These are phyloP conservation scores for Diplogelasinospora grovesii DNA, from an alignment of 495 filamentous ascomycete genomes.

Conservation along the genomic window DNA sequence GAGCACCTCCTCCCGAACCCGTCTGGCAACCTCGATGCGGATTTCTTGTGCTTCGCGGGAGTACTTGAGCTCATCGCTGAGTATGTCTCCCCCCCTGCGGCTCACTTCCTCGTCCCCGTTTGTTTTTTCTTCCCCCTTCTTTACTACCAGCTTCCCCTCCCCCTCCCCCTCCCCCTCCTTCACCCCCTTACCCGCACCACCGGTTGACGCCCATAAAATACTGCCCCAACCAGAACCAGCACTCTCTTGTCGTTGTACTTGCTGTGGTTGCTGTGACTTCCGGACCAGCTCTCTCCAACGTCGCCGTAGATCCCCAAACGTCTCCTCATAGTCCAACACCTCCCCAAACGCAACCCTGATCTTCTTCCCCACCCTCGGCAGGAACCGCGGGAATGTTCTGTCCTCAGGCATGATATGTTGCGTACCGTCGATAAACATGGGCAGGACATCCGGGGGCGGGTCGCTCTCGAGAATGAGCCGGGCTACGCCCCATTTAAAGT, in stretches of 20 bases:
- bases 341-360: slow-evolving; percentile 72
- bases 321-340: slow-evolving; percentile 49
- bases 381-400: slow-evolving; percentile 68
- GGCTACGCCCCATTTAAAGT: slow-evolving; percentile 96
- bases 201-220: too few species aligned
- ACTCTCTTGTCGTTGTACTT: too few species aligned
- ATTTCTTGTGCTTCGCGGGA: slow-evolving; percentile 68
- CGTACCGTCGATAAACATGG: slow-evolving; percentile 87
- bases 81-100: neutral
- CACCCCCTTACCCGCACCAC: slow-evolving; percentile 4
- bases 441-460: slow-evolving; percentile 76
- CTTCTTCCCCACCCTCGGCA: slow-evolving; percentile 66
- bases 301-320: slow-evolving; percentile 60
- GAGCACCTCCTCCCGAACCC: slow-evolving; percentile 71
- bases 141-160: slow-evolving; percentile 54
- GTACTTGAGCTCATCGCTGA: slow-evolving; percentile 46
- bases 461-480: slow-evolving; percentile 82
- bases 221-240: too few species aligned
- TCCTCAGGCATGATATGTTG: slow-evolving; percentile 80
- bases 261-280: neutral
- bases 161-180: neutral
- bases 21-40: slow-evolving; percentile 72
- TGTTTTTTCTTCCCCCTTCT: too few species aligned
- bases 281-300: slow-evolving; percentile 60
- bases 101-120: neutral